These are phyloP conservation scores for Monascus purpureus DNA, from an alignment of 495 filamentous ascomycete genomes.

Conservation along the genomic window DNA sequence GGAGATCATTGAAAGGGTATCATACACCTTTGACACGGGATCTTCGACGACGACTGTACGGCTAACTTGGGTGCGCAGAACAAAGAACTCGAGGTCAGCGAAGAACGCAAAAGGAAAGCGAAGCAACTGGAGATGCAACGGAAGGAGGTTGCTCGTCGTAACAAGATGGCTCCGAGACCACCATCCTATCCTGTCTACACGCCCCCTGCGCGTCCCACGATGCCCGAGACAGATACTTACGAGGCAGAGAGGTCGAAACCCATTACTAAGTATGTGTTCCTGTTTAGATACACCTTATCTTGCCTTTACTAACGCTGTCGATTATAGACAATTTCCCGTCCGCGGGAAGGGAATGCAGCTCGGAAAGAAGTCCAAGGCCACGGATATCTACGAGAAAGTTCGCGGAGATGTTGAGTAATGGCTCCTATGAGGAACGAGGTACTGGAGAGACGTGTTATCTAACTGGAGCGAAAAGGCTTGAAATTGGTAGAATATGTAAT, in stretches of 20 bases:
- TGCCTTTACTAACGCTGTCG: constrained; percentile 4
- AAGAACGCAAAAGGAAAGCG: constrained; percentile 94
- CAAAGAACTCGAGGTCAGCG: constrained; percentile 94
- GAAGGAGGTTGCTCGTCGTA: constrained; percentile 64
- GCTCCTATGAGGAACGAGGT: too few species aligned
- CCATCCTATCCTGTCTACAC: constrained; percentile 84
- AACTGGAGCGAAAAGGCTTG: too few species aligned
- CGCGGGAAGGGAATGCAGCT: constrained; percentile 98
- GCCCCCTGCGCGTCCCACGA: constrained; percentile 55
- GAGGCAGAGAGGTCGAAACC: constrained; percentile 94
- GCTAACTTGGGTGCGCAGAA: constrained; percentile 42
- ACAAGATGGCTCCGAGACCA: constrained; percentile 45
- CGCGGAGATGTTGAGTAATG: constrained; percentile 65
- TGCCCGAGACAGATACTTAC: constrained; percentile 82
- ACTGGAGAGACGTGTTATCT: too few species aligned
- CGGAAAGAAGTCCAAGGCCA: constrained; percentile 94
- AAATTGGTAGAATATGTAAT: too few species aligned
- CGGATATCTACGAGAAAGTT: constrained; percentile 93
- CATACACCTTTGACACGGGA: background rate
- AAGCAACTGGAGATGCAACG: constrained; percentile 97
- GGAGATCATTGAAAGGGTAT: constrained; percentile 86
- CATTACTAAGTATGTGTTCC: constrained; percentile 46
- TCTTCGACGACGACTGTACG: constrained; percentile 1
- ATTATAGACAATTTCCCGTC: constrained; percentile 44
- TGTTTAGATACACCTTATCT: background rate